Evolutionary conservation across 1,284 basidiomycete species (phyloP), one percentile per base, ranked within the genome.

Genomic region (Leccinum ponderosum): DNA sequence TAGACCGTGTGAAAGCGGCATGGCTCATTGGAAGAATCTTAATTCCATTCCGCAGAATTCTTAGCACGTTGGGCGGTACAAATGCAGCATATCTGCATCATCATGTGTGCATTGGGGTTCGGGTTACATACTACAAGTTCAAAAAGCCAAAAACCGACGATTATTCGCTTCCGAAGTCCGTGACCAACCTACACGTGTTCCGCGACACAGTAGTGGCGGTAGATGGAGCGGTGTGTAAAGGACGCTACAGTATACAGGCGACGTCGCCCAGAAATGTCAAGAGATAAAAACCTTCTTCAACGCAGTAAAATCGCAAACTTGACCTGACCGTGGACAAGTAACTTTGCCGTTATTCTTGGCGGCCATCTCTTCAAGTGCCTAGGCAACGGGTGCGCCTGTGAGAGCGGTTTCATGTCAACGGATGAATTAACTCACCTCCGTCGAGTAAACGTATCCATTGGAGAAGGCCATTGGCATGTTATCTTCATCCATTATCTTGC

Each of bases 381-480:
- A 33, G 33, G 44, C 7, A 47, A 59, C 51, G 31, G 31, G 52
- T 53, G n/a, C 15, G n/a, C 12, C 17, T n/a, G 42, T 70, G 6
- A 73, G 59, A n/a, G 20, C 20, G 25, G 31, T 25, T 25, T 51
- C 39, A 17, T 11, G 55, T 35, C 37, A 54, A 56, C 7, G 9
- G 8, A 29, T 17, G 33, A 27, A 52, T 31, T 37, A 47, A 78
- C 85, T 65, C 69, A 93, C 95, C 83, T 94, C 91, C 72, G 85
- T 83, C 17, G 95, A 97, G 74, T 99, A 99, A 17, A 98, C 95
- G 66, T 91, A 84, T 3, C 96, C 97, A 65, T 93, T 91, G 1
- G 94, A 93, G 70, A 98, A 92, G n/a, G 87, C 90, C 86, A 95
- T 84, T 1, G 93, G 93, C 78, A 89, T 91, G 69, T 96, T 97